Conservation (phyloP, 371 early-diverging fungal genomes). For the Dinochytrium kinnereticum region DNA sequence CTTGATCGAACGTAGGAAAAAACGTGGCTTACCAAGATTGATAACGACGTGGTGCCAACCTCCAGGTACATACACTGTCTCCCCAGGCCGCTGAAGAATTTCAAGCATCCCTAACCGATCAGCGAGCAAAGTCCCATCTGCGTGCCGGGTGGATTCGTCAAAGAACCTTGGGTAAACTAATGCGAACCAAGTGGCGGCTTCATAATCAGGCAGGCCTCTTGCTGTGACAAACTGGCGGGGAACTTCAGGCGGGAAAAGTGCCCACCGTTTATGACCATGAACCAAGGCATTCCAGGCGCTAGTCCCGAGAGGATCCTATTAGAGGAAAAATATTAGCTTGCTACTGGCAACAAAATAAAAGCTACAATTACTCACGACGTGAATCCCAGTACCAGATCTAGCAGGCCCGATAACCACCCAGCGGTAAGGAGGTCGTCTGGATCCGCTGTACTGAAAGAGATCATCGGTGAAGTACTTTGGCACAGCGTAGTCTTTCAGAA, state of each 20-base stretch:
- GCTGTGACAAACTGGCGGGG: constrained; percentile 31
- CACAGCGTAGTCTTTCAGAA: constrained; percentile 70
- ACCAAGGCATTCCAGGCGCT: constrained; percentile 55
- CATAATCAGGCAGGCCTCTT: constrained; percentile 61
- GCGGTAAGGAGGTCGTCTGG: constrained; percentile 48
- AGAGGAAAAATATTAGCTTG: background rate
- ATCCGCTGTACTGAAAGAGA: constrained; percentile 71
- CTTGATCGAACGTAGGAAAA: no score
- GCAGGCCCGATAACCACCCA: constrained; percentile 56
- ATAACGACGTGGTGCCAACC: constrained; percentile 87
- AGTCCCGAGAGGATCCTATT: constrained; percentile 49
- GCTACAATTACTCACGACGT: constrained; percentile 35
- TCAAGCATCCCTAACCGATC: constrained; percentile 74
- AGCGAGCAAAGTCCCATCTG: constrained; percentile 49
- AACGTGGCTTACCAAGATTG: constrained; percentile 63
- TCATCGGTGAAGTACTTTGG: constrained; percentile 81
- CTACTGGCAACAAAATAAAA: constrained; percentile 7
- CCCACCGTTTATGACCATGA: constrained; percentile 63
- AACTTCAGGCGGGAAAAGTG: constrained; percentile 63
- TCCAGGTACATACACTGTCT: constrained; percentile 85
- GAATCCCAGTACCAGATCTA: constrained; percentile 52
- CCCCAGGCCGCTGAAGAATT: constrained; percentile 76
- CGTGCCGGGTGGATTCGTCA: constrained; percentile 29
- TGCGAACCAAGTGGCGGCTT: constrained; percentile 81
- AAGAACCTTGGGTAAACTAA: constrained; percentile 68